Conservation (phyloP, 148 eudicot species). For the Vaccinium myrtillus region DNA sequence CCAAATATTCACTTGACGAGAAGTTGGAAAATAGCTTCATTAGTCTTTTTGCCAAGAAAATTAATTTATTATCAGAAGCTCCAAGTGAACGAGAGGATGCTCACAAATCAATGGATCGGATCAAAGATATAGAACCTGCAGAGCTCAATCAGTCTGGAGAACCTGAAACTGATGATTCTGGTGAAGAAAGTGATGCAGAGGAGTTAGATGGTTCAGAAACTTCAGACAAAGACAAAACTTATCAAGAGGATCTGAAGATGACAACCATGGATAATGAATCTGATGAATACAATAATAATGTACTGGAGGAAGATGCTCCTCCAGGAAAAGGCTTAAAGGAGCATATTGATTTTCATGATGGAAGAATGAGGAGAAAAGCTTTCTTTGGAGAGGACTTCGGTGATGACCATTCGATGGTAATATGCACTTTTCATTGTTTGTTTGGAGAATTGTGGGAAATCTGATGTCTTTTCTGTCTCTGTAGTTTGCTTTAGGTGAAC, state of each 20-base stretch:
- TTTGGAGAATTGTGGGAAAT: neutral
- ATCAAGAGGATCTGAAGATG: conserved; percentile 17
- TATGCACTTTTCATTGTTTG: conserved; percentile 9
- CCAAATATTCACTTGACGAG: conserved; percentile 71
- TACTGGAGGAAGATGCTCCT: conserved; percentile 17
- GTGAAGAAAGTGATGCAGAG: conserved; percentile 47
- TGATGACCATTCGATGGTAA: conserved; percentile 48
- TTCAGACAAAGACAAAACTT: conserved; percentile 36
- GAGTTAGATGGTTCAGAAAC: conserved; percentile 33
- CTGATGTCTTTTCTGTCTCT: neutral
- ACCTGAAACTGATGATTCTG: conserved; percentile 42
- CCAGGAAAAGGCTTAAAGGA: conserved; percentile 35
- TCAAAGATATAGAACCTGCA: conserved; percentile 22
- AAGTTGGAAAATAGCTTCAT: conserved; percentile 69
- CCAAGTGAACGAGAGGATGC: conserved; percentile 27
- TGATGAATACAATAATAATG: conserved; percentile 27
- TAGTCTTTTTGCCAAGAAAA: conserved; percentile 48
- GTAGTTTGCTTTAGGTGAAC: neutral
- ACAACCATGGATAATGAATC: conserved; percentile 27
- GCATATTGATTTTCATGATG: conserved; percentile 56
- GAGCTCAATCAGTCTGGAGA: conserved; percentile 30
- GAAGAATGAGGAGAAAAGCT: conserved; percentile 82
- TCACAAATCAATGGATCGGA: conserved; percentile 24
- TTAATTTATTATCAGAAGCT: conserved; percentile 19
- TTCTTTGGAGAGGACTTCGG: conserved; percentile 49